Base-by-base conservation (phyloP, 2,329 filamentous ascomycete species). In the Hymenoscyphus fructigenus region DNA sequence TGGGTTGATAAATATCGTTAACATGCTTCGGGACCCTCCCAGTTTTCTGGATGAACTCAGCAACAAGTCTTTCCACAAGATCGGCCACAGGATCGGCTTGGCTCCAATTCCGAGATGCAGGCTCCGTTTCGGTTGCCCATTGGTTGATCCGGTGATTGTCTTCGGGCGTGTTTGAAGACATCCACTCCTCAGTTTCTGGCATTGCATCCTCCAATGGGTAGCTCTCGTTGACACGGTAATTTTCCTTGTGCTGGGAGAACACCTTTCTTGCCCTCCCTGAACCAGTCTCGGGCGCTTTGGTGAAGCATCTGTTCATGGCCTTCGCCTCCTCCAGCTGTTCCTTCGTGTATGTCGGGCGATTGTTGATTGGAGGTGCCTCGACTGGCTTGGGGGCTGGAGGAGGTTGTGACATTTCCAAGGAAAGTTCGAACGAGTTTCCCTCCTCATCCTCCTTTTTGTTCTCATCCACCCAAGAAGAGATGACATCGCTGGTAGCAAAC, bases 1-100 rank as follows among this genome's bases (percentile, higher is more conserved):
- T 71, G 1, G 71, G 72, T 57, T 74, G 71, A 17, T 64, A 66
- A n/a, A 70, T 57, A 26, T 69, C 68, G 32, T 66, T 65, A 1
- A 58, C n/a, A 38, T 5, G 15, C 64, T 69, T 1, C 68, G 68
- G 2, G 12, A 4, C 1, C 62, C 50, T 14, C 65, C 68, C 20
- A 53, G 12, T 17, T 5, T 14, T 38, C 14, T 14, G 36, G 12
- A 14, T 38, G 36, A 38, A 38, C 12, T 38, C 36, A 38, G 12
- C 36, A 14, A 38, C 36, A 12, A 38, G 36, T 38, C 36, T 38
- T 38, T 38, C 36, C 36, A 15, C 12, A 15, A 14, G 36, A 38
- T 38, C 36, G 4, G 36, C 14, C 17, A n/a, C n/a, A 32, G 29
- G 29, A 32, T 6, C 5, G 36, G 36, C 4, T n/a, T 38, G 36